Base-by-base conservation (phyloP, 2,329 filamentous ascomycete species). In the Purpureocillium takamizusanense region DNA sequence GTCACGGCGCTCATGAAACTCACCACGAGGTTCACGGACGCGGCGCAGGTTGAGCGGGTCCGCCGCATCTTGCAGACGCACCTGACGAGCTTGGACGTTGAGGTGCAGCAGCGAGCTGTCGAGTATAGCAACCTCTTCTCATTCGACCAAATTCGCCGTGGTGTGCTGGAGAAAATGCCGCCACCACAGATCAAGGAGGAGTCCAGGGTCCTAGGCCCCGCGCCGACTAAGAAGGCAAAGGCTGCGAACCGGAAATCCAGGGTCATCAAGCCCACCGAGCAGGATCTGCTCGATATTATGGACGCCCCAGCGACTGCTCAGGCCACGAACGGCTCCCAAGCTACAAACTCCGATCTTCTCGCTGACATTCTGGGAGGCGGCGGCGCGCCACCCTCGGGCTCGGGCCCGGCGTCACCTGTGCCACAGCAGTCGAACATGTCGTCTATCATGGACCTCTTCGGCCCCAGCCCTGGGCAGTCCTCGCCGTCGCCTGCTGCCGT, bases 121-220 rank as follows among this genome's bases (percentile, higher is more conserved):
- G 92, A 98, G 60, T 98, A 97, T 53, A 78, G 81, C 42, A 97
- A 97, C 54, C 71, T 98, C n/a, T 97, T 98, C 53, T 77, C 78
- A 1, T 87, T 87, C 52, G 89, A 98, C 50, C 72, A 87, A 43
- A 85, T 98, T 40, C 81, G 90, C 39, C 77, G 76, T 42, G 92
- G 92, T 41, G 92, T 98, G 3, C 69, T 98, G 10, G 92, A 98
- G 64, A 94, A 92, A 60, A 98, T 98, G 94, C 92, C 92, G 7
- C 78, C 92, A 2, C 92, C 92, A 8, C 90, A 97, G 60, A 97
- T 98, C 54, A 87, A 90, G 48, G 92, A 98, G 58, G 87, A 94
- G 59, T 90, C 92, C 39, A 76, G 90, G 43, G 89, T 95, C 3
- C 70, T 98, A 14, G 89, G 89, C 32, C 84, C 90, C 52, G 81